Evolutionary conservation across 441 rosid genomes (phyloP).

Genomic region (Caryocar brasiliense): DNA sequence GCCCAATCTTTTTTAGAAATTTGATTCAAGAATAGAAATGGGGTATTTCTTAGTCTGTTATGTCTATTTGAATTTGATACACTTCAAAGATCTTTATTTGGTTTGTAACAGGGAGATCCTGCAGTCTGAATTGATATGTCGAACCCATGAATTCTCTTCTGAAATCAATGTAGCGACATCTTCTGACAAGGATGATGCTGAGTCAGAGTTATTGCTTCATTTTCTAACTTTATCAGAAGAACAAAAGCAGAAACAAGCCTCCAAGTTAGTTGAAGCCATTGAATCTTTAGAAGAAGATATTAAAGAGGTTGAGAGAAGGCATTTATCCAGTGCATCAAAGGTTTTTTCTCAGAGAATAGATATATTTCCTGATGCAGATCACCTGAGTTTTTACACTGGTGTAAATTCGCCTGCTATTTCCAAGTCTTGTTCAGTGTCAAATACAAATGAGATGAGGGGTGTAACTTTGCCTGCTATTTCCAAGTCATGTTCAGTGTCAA

Average conservation of each 20-base stretch:
- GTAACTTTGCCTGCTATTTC: too few species aligned
- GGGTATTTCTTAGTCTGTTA: neutral
- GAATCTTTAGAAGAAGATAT: slow-evolving; percentile 57
- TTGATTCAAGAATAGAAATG: too few species aligned
- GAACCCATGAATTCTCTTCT: slow-evolving; percentile 13
- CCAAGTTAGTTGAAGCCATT: slow-evolving; percentile 44
- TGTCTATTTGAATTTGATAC: neutral
- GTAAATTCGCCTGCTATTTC: slow-evolving; percentile 19
- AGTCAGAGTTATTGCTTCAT: slow-evolving; percentile 47
- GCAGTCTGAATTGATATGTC: slow-evolving; percentile 46
- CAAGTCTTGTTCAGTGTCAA: slow-evolving; percentile 22
- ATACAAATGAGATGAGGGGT: slow-evolving; percentile 31
- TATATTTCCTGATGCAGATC: slow-evolving; percentile 18
- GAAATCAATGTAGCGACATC: slow-evolving; percentile 20
- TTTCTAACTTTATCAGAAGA: slow-evolving; percentile 44
- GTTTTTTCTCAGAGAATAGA: slow-evolving; percentile 20
- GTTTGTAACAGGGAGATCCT: slow-evolving; percentile 55
- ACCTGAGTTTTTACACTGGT: slow-evolving; percentile 18
- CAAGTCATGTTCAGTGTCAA: slow-evolving; percentile 22
- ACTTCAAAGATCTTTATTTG: slow-evolving; percentile 3
- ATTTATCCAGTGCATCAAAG: slow-evolving; percentile 21
- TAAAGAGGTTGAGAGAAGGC: slow-evolving; percentile 49
- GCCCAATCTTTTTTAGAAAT: too few species aligned
- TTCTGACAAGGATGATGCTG: slow-evolving; percentile 34
- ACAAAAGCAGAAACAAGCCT: slow-evolving; percentile 47